Conservation (phyloP, 2,329 filamentous ascomycete species). For the Talaromyces verruculosus region DNA sequence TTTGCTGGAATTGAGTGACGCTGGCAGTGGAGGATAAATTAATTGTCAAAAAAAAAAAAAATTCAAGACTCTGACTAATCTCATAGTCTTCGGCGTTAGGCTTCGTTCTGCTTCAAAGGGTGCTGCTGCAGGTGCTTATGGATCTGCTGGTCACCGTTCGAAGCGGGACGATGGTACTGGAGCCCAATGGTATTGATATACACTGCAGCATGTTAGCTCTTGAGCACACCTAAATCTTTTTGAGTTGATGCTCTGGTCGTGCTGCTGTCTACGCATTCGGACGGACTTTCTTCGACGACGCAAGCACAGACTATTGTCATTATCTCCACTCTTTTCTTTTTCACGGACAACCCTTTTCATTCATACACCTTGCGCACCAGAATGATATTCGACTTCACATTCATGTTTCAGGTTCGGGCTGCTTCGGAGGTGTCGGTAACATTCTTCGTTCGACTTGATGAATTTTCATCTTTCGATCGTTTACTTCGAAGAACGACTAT, state of each 20-base stretch:
- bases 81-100: slow-evolving; percentile 81
- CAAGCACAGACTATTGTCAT: slow-evolving; percentile 36
- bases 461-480: slow-evolving; percentile 3
- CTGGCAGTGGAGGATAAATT: slow-evolving; percentile 63
- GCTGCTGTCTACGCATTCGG: slow-evolving; percentile 31
- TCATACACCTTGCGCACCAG: slow-evolving; percentile 34
- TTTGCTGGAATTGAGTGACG: slow-evolving; percentile 72
- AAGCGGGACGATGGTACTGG: slow-evolving; percentile 56
- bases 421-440: background rate
- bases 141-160: slow-evolving; percentile 51
- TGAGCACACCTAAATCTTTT: slow-evolving; percentile 28
- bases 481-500: slow-evolving; percentile 10
- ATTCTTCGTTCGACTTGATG: background rate
- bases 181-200: slow-evolving; percentile 49
- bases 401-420: slow-evolving; percentile 22
- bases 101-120: slow-evolving; percentile 79
- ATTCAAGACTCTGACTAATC: slow-evolving; percentile 77
- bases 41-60: slow-evolving; percentile 47
- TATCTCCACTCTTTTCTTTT: slow-evolving; percentile 31
- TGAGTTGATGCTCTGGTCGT: slow-evolving; percentile 19
- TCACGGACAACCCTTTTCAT: slow-evolving; percentile 25
- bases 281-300: slow-evolving; percentile 31
- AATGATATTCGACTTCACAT: slow-evolving; percentile 27
- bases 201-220: slow-evolving; percentile 30
- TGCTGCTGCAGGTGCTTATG: slow-evolving; percentile 53